Evolutionary conservation across 208 protist genomes (phyloP).

Genomic region (Leishmania tropica): DNA sequence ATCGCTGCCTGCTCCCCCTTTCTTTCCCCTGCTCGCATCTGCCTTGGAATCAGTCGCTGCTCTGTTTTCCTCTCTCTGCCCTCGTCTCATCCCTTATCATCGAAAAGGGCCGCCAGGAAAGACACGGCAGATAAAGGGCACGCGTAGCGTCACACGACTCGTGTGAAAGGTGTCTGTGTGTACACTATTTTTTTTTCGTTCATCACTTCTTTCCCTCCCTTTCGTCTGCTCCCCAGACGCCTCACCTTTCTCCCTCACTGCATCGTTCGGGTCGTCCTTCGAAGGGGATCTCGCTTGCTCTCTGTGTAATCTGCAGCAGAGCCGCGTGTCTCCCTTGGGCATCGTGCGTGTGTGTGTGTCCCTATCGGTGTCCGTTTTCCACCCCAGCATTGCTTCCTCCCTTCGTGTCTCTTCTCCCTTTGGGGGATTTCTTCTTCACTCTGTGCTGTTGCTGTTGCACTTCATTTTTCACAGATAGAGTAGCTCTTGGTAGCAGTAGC

Average conservation of each 20-base stretch:
- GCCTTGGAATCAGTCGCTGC: not conserved
- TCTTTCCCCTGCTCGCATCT: not conserved
- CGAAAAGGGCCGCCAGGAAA: not conserved
- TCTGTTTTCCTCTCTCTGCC: not conserved
- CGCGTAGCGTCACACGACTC: not conserved
- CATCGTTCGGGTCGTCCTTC: not conserved
- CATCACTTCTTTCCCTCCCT: not conserved
- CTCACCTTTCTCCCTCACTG: not conserved
- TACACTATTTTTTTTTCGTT: not conserved
- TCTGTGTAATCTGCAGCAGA: not conserved
- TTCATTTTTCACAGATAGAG: conserved; percentile 2
- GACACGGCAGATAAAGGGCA: not conserved
- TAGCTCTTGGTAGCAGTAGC: not conserved
- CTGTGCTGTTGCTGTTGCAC: not conserved
- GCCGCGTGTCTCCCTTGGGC: not conserved
- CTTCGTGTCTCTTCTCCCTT: conserved; percentile 5
- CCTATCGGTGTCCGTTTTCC: not conserved
- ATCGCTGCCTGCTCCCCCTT: not conserved
- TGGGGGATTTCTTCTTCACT: not conserved
- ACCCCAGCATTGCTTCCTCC: not conserved
- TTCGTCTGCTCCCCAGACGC: not conserved
- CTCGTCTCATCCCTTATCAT: not conserved
- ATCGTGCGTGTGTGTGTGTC: conserved; percentile 5
- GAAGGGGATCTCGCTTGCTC: not conserved
- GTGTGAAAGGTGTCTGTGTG: not conserved